Base-by-base conservation (phyloP, 108 stramenopile species). In the Cyclotella baltica region DNA sequence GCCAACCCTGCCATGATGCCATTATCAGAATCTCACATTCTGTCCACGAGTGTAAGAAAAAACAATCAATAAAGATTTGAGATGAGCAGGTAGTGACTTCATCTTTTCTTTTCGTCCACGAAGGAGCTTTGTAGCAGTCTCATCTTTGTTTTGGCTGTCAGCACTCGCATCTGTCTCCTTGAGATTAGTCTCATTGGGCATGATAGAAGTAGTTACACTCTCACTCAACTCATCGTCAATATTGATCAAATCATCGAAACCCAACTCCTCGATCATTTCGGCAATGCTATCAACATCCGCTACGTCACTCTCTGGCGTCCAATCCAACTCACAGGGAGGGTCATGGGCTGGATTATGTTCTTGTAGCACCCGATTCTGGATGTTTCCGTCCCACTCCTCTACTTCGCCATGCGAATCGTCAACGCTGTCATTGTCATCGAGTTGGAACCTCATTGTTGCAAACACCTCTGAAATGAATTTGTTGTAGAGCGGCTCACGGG, bases 161-260 rank as follows among this genome's bases (percentile, higher is more conserved):
- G 2, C 16, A 33, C 33, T 61, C 33, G 13, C 59, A 8, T 33
- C 31, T 1, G 13, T 33, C 11, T 61, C 59, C 20, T 3, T 22
- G 25, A 11, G 11, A 23, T 3, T n/a, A 25, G 22, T 25, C 55
- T 25, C 34, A 15, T 61, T 33, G 30, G 59, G 20, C 1, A 16
- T 61, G 59, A 52, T 20, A 52, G 59, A 15, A 0, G 30, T 61
- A 11, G 1, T 30, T 58, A 28, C 31, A n/a, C 31, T 1, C 34
- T 61, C 31, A 34, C 59, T 34, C 20, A 1, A 1, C 13, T 61
- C 59, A 34, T 61, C 33, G 11, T 25, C 25, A 2, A 4, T 10
- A 55, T 3, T 23, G 11, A 61, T n/a, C 16, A 61, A 22, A 61
- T 61, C 31, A 61, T 61, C 59, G 11, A 61, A 61, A n/a, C 31